These are phyloP conservation scores for Amphirosellinia nigrospora DNA, from an alignment of 495 filamentous ascomycete species.

Conservation along the genomic window DNA sequence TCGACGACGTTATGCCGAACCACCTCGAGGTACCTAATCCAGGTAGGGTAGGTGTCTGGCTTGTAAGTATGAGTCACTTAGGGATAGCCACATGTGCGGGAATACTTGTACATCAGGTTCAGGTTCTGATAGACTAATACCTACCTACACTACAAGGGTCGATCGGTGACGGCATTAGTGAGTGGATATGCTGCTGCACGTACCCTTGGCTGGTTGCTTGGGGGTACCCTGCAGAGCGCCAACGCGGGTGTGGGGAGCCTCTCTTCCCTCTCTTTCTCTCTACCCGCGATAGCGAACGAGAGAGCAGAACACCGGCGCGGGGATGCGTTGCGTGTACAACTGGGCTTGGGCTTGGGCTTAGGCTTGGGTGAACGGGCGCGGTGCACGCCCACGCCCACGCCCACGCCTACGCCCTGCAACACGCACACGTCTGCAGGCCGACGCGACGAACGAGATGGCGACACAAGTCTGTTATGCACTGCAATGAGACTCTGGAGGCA, in stretches of 20 bases:
- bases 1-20: conserved; percentile 10
- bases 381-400: conserved; percentile 34
- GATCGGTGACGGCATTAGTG: background rate
- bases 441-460: conserved; percentile 36
- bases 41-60: conserved; percentile 13
- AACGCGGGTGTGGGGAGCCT: conserved; percentile 13
- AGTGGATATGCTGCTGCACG: background rate
- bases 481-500: conserved; percentile 30
- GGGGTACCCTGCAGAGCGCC: conserved; percentile 12
- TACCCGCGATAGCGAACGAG: conserved; percentile 2
- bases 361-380: conserved; percentile 33
- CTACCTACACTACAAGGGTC: background rate
- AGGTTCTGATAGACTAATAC: background rate
- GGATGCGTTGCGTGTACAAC: conserved; percentile 5
- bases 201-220: conserved; percentile 10
- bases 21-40: background rate
- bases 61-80: conserved; percentile 21
- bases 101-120: background rate
- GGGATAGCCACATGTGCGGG: background rate
- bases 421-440: conserved; percentile 33
- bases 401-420: background rate
- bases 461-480: conserved; percentile 31
- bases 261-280: background rate
- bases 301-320: conserved; percentile 23
- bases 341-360: background rate